Evolutionary conservation across 148 eudicot species (phyloP).

Genomic region (Spergularia bocconei): DNA sequence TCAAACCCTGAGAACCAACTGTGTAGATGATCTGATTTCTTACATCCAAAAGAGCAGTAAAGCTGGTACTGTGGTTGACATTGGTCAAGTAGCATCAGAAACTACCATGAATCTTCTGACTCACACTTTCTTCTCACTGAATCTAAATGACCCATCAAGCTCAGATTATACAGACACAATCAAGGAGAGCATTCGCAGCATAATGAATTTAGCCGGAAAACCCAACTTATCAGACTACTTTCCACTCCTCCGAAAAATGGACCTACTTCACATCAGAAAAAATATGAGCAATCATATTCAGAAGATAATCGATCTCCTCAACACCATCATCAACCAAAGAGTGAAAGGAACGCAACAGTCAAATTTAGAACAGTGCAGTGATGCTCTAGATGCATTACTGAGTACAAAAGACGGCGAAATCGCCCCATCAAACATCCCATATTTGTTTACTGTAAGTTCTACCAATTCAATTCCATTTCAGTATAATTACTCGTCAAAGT

Average conservation of each 20-base stretch:
- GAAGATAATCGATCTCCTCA: constrained; percentile 27
- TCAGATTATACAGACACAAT: constrained; percentile 13
- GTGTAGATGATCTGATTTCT: constrained; percentile 8
- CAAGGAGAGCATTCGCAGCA: constrained; percentile 23
- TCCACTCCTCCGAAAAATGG: constrained; percentile 26
- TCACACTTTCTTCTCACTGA: constrained; percentile 36
- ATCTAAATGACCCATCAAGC: constrained; percentile 23
- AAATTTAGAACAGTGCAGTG: constrained; percentile 4
- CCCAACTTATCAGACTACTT: constrained; percentile 41
- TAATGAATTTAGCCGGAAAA: constrained; percentile 34
- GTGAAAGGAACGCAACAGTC: too few relatives aligned
- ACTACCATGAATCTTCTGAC: constrained; percentile 36
- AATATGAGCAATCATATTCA: constrained; percentile 20
- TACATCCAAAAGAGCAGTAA: constrained; percentile 20
- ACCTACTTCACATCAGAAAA: constrained; percentile 30
- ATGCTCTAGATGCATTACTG: constrained; percentile 32
- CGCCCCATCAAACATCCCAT: constrained; percentile 27
- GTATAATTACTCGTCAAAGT: too few relatives aligned
- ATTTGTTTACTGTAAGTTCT: constrained; percentile 31
- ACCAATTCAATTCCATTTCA: background rate
- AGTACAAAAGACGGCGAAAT: constrained; percentile 17
- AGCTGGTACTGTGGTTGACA: constrained; percentile 28
- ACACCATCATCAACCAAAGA: constrained; percentile 28
- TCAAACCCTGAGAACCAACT: constrained; percentile 17
- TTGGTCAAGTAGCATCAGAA: constrained; percentile 32